A percentile compares a stretch with the other conserved stretches of the same genome.
Conservation (phyloP, 208 protist species). For the Trypanosomatidae sp. region DNA sequence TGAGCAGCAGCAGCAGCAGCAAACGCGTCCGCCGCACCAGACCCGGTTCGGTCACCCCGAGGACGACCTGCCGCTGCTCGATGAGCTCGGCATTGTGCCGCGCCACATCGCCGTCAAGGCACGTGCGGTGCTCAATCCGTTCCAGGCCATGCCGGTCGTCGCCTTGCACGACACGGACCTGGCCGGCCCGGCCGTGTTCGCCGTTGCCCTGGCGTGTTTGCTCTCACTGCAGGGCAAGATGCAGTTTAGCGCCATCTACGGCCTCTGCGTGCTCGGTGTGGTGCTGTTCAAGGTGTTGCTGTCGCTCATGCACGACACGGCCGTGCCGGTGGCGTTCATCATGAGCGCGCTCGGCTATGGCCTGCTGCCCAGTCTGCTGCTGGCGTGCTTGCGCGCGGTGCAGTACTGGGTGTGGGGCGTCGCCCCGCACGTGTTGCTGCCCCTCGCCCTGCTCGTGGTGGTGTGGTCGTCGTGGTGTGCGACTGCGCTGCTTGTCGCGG, state of each 20-base stretch:
- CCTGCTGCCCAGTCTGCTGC: slow-evolving; percentile 58
- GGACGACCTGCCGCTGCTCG: slow-evolving; percentile 69
- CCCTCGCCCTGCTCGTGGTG: slow-evolving; percentile 28
- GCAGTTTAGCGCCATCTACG: slow-evolving; percentile 78
- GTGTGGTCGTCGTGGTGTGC: slow-evolving; percentile 75
- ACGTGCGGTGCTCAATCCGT: slow-evolving; percentile 55
- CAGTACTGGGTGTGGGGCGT: slow-evolving; percentile 23
- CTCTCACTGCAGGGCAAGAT: slow-evolving; percentile 64
- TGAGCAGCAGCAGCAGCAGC: background rate
- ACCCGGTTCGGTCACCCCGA: slow-evolving; percentile 65
- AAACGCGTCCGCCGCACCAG: slow-evolving; percentile 28
- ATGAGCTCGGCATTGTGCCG: slow-evolving; percentile 67
- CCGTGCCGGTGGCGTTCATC: slow-evolving; percentile 49
- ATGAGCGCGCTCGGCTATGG: slow-evolving; percentile 66
- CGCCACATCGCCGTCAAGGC: slow-evolving; percentile 40
- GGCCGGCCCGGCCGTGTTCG: slow-evolving; percentile 62
- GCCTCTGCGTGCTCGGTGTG: slow-evolving; percentile 53
- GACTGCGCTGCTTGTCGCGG: slow-evolving; percentile 42
- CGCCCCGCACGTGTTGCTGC: slow-evolving; percentile 7
- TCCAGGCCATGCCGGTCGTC: slow-evolving; percentile 12
- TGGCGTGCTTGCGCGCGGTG: slow-evolving; percentile 28
- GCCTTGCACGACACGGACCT: slow-evolving; percentile 48
- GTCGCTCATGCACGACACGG: slow-evolving; percentile 42
- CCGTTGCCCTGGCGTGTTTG: slow-evolving; percentile 42
- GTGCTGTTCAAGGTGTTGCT: slow-evolving; percentile 59